phyloP scores from a whole-genome alignment of 495 filamentous ascomycete species.

The Daldinia decipiens region DNA sequence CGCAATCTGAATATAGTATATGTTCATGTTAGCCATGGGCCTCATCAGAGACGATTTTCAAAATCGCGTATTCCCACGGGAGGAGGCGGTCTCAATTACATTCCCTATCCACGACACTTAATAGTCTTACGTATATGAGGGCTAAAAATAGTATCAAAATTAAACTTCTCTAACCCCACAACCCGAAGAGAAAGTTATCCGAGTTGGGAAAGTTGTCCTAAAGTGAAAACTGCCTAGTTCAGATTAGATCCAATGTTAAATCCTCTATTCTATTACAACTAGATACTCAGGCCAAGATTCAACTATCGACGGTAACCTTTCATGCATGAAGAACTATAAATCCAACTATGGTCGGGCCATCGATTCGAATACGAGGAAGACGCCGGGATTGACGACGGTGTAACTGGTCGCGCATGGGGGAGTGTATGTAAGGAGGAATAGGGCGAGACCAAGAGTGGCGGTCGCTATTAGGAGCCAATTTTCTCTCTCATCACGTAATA shows the following conservation, averaged over 20 bases:
- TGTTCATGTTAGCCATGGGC: not conserved
- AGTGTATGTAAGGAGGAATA: not conserved
- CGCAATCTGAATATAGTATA: not conserved
- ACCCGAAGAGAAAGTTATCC: not conserved
- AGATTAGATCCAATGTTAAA: not conserved
- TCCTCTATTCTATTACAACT: too few species aligned
- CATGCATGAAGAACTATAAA: too few species aligned
- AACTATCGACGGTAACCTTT: too few species aligned
- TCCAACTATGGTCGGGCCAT: too few species aligned
- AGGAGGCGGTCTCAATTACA: not conserved
- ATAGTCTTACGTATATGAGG: not conserved
- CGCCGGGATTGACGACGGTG: too few species aligned
- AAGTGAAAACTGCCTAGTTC: not conserved
- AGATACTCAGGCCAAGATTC: too few species aligned
- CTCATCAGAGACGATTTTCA: not conserved
- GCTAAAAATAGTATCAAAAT: not conserved
- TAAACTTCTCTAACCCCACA: not conserved
- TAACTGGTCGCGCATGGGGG: not conserved
- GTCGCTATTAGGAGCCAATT: not conserved
- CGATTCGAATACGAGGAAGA: too few species aligned
- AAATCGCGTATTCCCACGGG: not conserved
- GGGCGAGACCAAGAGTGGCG: not conserved
- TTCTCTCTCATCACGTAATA: not conserved
- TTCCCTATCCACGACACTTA: not conserved
- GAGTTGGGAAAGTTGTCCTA: not conserved